Percentiles rank a stretch among this genome's conserved stretches.
These are phyloP conservation scores for Trichaptum fuscoviolaceum DNA, from an alignment of 768 basidiomycete genomes.

Conservation along the genomic window DNA sequence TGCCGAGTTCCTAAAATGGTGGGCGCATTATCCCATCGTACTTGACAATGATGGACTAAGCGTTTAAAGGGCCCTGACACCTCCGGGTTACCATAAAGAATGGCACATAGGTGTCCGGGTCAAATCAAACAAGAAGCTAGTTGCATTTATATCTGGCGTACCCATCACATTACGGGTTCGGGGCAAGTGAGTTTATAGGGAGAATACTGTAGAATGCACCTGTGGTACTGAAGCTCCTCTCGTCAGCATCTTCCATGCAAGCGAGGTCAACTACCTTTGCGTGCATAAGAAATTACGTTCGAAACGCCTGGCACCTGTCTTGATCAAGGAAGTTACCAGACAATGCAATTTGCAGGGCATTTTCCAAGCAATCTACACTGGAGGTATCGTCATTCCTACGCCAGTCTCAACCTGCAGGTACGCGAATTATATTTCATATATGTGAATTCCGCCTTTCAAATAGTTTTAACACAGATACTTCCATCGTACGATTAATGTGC, in stretches of 20 bases:
- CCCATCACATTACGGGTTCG: conserved; percentile 85
- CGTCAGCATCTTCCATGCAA: conserved; percentile 57
- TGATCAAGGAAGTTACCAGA: conserved; percentile 96
- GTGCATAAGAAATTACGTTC: conserved; percentile 97
- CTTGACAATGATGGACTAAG: neutral
- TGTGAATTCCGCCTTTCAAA: neutral
- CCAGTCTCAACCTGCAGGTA: conserved; percentile 84
- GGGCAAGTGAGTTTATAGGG: conserved; percentile 51
- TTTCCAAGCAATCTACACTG: conserved; percentile 98
- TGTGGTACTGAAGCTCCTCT: conserved; percentile 7
- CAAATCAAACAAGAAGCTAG: conserved; percentile 83
- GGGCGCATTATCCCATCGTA: conserved; percentile 13
- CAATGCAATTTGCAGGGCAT: conserved; percentile 84
- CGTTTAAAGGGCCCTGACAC: conserved; percentile 75
- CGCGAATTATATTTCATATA: conserved; percentile 18
- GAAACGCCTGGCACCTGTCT: conserved; percentile 89
- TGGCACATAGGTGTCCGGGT: conserved; percentile 98
- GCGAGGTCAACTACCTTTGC: conserved; percentile 97
- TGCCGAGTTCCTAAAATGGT: conserved; percentile 92
- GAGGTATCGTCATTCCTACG: conserved; percentile 88
- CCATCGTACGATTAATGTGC: conserved; percentile 87
- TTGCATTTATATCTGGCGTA: conserved; percentile 94
- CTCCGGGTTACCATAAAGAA: conserved; percentile 87
- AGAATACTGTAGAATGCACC: conserved; percentile 5
- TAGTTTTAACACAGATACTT: conserved; percentile 56